Evolutionary conservation across 768 basidiomycete genomes (phyloP).

Genomic region (Lactarius hengduanensis): DNA sequence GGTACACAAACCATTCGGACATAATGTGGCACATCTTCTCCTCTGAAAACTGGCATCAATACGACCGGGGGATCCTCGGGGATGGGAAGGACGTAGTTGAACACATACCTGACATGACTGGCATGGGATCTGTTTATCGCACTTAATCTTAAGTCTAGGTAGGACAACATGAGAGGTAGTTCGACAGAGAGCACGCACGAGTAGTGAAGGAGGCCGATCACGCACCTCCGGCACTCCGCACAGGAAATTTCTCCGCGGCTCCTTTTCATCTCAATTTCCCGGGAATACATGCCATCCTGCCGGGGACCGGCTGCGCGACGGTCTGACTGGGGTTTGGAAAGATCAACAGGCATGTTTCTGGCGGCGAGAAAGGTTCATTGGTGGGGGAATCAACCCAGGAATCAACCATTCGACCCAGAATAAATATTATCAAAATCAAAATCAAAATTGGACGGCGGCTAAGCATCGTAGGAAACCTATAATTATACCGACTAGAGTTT

Average conservation of each 20-base stretch:
- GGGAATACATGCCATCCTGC: slow-evolving; percentile 52
- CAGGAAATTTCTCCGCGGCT: slow-evolving; percentile 74
- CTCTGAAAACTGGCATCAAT: slow-evolving; percentile 38
- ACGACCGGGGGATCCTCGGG: too few species aligned
- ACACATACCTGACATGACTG: slow-evolving; percentile 67
- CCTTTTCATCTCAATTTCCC: slow-evolving; percentile 73
- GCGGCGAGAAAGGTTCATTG: slow-evolving; percentile 12
- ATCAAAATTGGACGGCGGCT: too few species aligned
- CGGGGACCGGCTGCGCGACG: slow-evolving; percentile 49
- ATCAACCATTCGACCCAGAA: too few species aligned
- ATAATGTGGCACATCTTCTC: slow-evolving; percentile 63
- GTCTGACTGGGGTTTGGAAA: slow-evolving; percentile 43
- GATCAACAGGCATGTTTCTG: slow-evolving; percentile 54
- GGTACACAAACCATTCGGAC: slow-evolving; percentile 59
- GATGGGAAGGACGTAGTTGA: slow-evolving; percentile 10
- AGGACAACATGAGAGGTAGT: slow-evolving; percentile 11
- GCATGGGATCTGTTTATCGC: slow-evolving; percentile 78
- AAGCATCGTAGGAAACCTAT: background rate
- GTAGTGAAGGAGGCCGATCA: slow-evolving; percentile 35
- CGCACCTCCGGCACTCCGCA: slow-evolving; percentile 77
- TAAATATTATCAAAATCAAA: too few species aligned
- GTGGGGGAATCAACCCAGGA: background rate
- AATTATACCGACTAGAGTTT: background rate
- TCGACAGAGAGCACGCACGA: slow-evolving; percentile 2
- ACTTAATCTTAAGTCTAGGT: slow-evolving; percentile 74